Evolutionary conservation across 306 rosid species (phyloP).

Genomic region (Ochetophila trinervis): DNA sequence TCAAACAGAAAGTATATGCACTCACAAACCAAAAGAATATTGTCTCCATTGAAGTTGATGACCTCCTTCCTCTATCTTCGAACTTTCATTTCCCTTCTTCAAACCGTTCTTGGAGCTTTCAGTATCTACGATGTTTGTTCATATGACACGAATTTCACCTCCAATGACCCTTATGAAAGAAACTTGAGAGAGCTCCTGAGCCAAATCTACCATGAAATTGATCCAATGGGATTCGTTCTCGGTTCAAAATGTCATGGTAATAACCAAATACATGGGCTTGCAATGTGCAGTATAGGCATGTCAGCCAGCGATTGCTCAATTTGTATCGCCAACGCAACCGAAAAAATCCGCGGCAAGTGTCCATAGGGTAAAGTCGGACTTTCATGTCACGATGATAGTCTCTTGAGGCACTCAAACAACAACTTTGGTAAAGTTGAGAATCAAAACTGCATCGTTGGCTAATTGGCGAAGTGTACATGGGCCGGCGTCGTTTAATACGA

Average conservation of each 20-base stretch:
- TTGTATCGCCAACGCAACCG: slow-evolving; percentile 29
- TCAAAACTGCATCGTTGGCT: slow-evolving; percentile 14
- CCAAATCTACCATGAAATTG: slow-evolving; percentile 21
- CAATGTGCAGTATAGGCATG: slow-evolving; percentile 34
- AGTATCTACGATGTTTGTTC: slow-evolving; percentile 3
- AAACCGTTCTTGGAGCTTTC: not conserved
- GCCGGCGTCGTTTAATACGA: slow-evolving; percentile 8
- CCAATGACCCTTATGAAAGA: not conserved
- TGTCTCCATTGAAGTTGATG: slow-evolving; percentile 1
- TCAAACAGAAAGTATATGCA: not conserved
- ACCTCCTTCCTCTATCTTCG: not conserved
- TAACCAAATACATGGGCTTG: slow-evolving; percentile 28
- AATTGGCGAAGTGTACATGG: slow-evolving; percentile 23
- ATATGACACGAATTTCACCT: not conserved
- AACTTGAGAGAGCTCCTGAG: slow-evolving; percentile 10
- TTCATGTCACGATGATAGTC: slow-evolving; percentile 33
- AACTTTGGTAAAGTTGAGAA: slow-evolving; percentile 35
- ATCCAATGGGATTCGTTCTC: slow-evolving; percentile 27
- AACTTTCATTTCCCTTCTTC: not conserved
- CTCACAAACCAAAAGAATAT: not conserved
- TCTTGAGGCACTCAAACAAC: slow-evolving; percentile 30
- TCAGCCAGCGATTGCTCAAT: slow-evolving; percentile 35
- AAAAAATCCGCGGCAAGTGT: slow-evolving; percentile 19
- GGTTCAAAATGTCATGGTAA: slow-evolving; percentile 21
- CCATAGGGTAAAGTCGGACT: slow-evolving; percentile 29